Evolutionary conservation across 2,329 filamentous ascomycete species (phyloP).

Genomic region (Ophiosphaerella korrae): DNA sequence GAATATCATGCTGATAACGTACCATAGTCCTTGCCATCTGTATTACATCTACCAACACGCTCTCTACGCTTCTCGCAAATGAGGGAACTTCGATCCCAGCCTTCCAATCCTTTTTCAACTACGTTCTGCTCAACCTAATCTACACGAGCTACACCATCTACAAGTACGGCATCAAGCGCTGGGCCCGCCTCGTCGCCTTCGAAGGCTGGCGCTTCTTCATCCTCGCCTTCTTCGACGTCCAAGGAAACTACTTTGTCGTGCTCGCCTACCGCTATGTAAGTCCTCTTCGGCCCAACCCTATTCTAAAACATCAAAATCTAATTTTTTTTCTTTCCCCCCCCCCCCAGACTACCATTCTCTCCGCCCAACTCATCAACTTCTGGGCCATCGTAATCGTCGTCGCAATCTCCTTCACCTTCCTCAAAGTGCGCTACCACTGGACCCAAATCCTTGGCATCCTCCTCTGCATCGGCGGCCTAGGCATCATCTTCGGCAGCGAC

Average conservation of each 20-base stretch:
- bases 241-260: slow-evolving; percentile 98
- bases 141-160: slow-evolving; percentile 82
- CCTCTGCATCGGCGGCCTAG: slow-evolving; percentile 88
- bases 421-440: slow-evolving; percentile 86
- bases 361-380: slow-evolving; percentile 95
- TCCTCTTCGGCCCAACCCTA: neutral
- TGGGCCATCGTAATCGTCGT: slow-evolving; percentile 97
- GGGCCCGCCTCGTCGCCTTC: slow-evolving; percentile 64
- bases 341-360: slow-evolving; percentile 89
- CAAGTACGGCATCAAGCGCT: slow-evolving; percentile 76
- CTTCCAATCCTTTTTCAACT: slow-evolving; percentile 96
- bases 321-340: neutral
- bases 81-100: slow-evolving; percentile 82
- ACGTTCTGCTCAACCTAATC: slow-evolving; percentile 79
- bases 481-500: slow-evolving; percentile 83
- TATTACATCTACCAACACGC: slow-evolving; percentile 92
- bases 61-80: slow-evolving; percentile 73
- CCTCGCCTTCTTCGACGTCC: slow-evolving; percentile 88
- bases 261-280: slow-evolving; percentile 74
- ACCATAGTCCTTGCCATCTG: slow-evolving; percentile 64
- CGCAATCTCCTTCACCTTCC: slow-evolving; percentile 77
- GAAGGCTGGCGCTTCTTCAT: slow-evolving; percentile 93
- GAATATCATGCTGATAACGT: neutral
- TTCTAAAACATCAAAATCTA: neutral
- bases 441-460: slow-evolving; percentile 87